phyloP scores from a whole-genome alignment of 2,329 filamentous ascomycete species.

The Fusarium temperatum region DNA sequence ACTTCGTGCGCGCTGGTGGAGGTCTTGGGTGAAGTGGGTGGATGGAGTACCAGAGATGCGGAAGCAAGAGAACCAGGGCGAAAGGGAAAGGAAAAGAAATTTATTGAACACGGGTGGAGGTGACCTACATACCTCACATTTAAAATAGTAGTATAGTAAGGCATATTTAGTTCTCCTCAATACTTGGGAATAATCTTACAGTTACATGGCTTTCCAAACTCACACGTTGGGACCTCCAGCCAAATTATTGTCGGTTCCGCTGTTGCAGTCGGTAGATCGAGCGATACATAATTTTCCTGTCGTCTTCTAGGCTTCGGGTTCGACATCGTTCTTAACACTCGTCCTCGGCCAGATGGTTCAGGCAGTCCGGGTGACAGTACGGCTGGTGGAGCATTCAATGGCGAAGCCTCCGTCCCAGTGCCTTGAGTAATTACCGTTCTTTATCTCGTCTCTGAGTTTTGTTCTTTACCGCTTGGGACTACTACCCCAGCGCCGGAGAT shows the following conservation, averaged over 20 bases:
- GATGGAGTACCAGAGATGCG: not conserved
- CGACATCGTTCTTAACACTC: not conserved
- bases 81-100: not conserved
- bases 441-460: not conserved
- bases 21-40: not conserved
- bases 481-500: not conserved
- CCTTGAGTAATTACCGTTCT: not conserved
- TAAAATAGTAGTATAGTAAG: not conserved
- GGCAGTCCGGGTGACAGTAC: not conserved
- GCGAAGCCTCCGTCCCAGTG: not conserved
- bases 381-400: not conserved
- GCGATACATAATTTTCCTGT: fast-evolving
- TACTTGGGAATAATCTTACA: not conserved
- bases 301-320: not conserved
- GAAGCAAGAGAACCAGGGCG: not conserved
- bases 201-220: not conserved
- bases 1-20: not conserved
- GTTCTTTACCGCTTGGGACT: too few species aligned
- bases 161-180: not conserved
- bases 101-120: too few species aligned
- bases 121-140: fast-evolving
- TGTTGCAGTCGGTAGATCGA: fast-evolving
- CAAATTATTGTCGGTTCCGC: not conserved
- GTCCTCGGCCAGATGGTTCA: not conserved
- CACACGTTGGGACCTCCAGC: not conserved